phyloP scores from a whole-genome alignment of 202 grass and related monocot species.

The Schoenoplectus tabernaemontani region DNA sequence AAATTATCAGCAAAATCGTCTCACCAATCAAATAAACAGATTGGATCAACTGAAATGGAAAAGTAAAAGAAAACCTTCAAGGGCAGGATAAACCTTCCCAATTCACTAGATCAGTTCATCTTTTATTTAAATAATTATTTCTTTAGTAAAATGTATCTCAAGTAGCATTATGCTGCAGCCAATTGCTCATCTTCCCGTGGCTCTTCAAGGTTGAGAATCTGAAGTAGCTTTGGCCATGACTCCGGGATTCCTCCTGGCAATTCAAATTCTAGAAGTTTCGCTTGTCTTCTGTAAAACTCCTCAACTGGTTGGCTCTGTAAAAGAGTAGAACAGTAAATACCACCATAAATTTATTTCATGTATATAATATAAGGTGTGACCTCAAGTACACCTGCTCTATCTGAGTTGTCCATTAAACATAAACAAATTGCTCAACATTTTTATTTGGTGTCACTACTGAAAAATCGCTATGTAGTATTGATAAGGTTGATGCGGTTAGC shows the following conservation, averaged over 20 bases:
- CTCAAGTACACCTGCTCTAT: background rate
- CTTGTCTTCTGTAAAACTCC: conserved; percentile 54
- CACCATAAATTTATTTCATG: conserved; percentile 3
- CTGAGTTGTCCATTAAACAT: background rate
- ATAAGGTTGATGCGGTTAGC: too few species aligned
- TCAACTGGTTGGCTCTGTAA: conserved; percentile 71
- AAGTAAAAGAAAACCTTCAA: conserved; percentile 12
- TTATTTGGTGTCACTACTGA: too few species aligned
- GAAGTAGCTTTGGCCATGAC: conserved; percentile 76
- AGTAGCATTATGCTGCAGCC: conserved; percentile 30
- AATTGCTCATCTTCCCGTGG: conserved; percentile 51
- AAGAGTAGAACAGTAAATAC: background rate
- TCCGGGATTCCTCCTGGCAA: conserved; percentile 75
- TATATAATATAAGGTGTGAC: background rate
- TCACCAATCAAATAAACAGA: conserved; percentile 12
- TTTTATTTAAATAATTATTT: conserved; percentile 29
- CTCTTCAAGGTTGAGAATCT: conserved; percentile 68
- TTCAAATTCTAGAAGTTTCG: conserved; percentile 72
- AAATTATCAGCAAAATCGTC: background rate
- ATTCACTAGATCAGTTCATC: conserved; percentile 20
- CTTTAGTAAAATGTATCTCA: conserved; percentile 1
- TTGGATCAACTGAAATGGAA: background rate
- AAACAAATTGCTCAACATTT: background rate
- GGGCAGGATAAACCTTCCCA: background rate
- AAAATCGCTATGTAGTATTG: too few species aligned